Evolutionary conservation across 2,329 filamentous ascomycete species (phyloP), one percentile per base, ranked within the genome.

Genomic region (Fusarium solani-melongenae): DNA sequence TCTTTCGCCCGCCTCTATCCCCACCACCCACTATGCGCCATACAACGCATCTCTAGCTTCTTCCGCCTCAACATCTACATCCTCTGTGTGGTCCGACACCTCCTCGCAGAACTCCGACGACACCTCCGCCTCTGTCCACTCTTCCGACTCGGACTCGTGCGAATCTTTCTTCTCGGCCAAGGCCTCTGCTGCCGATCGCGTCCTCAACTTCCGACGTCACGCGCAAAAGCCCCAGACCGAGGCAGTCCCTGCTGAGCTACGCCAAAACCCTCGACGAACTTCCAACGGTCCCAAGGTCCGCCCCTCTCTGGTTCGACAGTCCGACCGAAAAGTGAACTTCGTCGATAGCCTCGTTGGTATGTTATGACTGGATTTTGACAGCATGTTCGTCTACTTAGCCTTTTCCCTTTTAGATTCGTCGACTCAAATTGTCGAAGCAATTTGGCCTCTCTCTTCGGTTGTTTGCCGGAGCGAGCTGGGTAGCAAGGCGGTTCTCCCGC

Each of bases 291-390:
- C 87, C 34, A 86, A 87, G 65, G 83, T 89, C 78, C 93, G 93
- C 77, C 94, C 96, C 58, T 85, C 92, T 67, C 89, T 98, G 74
- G 88, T 95, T 73, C 92, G 95, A 79, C 95, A 98, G 86, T 91
- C 91, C 80, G 95, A 98, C 85, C 93, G 95, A 81, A 98, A 98
- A 88, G 90, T 94, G 81, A 95, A 93, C 84, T 98, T 98, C 81
- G 96, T 98, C 84, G 95, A 98, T 84, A 96, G 92, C 83, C 94
- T 98, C 83, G 95, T 98, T 87, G 96, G 96, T 98, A 94, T 94
- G 96, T 88, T 82, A 77, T 81, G 72, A 74, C 76, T 73, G 74
- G 74, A 66, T 69, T 60, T 49, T 60, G 31, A 64, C 22, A 41
- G 39, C n/a, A 46, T 69, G 70, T 74, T 62, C 72, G 51, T 68